phyloP scores from a whole-genome alignment of 129 eudicot species.

The Lactuca sativa region DNA sequence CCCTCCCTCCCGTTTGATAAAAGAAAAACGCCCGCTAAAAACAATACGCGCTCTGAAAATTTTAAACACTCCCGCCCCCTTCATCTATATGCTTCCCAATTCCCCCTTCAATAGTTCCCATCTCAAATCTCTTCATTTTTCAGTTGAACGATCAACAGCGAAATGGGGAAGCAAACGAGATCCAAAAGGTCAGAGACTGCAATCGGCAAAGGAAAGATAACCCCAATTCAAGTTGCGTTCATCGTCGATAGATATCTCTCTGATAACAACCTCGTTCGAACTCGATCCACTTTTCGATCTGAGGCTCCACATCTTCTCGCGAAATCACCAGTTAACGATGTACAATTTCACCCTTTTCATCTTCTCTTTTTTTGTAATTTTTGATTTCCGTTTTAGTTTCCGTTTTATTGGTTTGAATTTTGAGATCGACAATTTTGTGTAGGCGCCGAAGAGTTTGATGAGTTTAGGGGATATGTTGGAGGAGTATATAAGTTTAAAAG shows the following conservation, averaged over 20 bases:
- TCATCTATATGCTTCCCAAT: neutral
- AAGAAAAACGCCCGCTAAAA: conserved; percentile 24
- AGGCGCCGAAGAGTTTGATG: conserved; percentile 80
- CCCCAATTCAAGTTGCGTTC: conserved; percentile 82
- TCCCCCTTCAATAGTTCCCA: neutral
- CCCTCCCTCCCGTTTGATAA: neutral
- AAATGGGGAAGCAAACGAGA: conserved; percentile 58
- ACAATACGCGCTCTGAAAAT: conserved; percentile 17
- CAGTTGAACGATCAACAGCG: neutral
- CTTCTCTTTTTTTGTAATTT: neutral
- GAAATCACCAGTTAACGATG: conserved; percentile 62
- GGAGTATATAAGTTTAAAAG: conserved; percentile 79
- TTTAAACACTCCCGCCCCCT: conserved; percentile 45
- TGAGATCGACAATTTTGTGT: neutral
- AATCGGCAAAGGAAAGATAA: conserved; percentile 66
- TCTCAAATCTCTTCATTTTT: neutral
- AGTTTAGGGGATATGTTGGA: conserved; percentile 75
- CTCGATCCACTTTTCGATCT: conserved; percentile 58
- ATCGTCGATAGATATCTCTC: conserved; percentile 80
- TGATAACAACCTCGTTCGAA: conserved; percentile 50
- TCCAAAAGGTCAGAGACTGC: conserved; percentile 33
- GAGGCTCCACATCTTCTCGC: conserved; percentile 71
- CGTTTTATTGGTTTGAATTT: neutral
- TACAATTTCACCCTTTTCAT: conserved; percentile 7
- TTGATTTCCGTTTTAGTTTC: neutral